phyloP scores from a whole-genome alignment of 2,329 filamentous ascomycete genomes.

The Fusarium veterinarium region DNA sequence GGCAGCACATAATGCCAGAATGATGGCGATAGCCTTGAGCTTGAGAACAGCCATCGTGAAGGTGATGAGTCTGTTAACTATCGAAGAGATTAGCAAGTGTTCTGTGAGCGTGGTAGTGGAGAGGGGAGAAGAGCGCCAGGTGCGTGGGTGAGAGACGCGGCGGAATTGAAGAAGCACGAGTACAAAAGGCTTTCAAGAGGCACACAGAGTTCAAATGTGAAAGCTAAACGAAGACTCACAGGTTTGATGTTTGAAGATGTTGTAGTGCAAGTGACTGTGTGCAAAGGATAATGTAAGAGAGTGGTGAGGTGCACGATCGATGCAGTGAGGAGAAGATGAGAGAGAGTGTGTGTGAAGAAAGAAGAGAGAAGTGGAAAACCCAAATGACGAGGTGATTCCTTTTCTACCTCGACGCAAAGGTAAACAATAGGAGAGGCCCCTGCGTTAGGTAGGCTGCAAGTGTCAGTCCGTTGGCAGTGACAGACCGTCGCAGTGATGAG shows the following conservation, averaged over 20 bases:
- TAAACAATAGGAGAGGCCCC: slow-evolving; percentile 26
- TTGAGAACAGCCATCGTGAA: slow-evolving; percentile 46
- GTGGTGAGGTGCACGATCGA: slow-evolving; percentile 18
- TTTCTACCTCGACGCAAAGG: slow-evolving; percentile 20
- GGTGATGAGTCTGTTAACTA: slow-evolving; percentile 20
- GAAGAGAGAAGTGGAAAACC: not conserved
- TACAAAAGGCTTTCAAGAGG: not conserved
- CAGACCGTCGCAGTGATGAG: slow-evolving; percentile 18
- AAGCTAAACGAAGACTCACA: slow-evolving; percentile 7
- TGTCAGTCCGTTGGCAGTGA: slow-evolving; percentile 3
- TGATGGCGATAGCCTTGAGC: slow-evolving; percentile 42
- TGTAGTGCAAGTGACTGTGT: not conserved
- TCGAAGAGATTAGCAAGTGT: not conserved
- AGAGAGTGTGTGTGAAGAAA: slow-evolving; percentile 8
- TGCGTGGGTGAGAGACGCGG: not conserved
- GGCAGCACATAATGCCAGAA: slow-evolving; percentile 39
- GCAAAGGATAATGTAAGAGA: slow-evolving; percentile 18
- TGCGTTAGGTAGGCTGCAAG: not conserved
- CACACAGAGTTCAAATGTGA: not conserved
- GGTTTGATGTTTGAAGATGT: slow-evolving; percentile 21
- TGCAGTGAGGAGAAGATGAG: slow-evolving; percentile 6
- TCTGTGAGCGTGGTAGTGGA: not conserved
- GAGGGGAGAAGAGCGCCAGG: not conserved
- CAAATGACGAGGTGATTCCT: slow-evolving; percentile 13
- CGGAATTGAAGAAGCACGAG: not conserved